A percentile compares a stretch with the other conserved stretches of the same genome.
phyloP scores from a whole-genome alignment of 1,139 yeast species.

The Yamadazyma triangularis region DNA sequence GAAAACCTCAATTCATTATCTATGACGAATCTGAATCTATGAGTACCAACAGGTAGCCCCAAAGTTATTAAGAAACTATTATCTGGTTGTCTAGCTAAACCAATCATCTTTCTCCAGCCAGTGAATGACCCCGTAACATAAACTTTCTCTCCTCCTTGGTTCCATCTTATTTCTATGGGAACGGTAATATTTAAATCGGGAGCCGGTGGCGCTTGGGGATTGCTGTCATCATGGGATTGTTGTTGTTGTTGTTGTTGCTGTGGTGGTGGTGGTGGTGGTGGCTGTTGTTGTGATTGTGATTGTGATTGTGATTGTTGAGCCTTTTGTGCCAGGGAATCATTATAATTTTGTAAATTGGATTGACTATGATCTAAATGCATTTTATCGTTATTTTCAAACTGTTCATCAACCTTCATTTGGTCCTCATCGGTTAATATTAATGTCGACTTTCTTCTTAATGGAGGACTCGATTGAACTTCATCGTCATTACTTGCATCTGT shows the following conservation, averaged over 20 bases:
- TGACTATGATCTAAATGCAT: slow-evolving; percentile 21
- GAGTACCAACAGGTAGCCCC: slow-evolving; percentile 47
- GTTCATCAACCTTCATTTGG: slow-evolving; percentile 28
- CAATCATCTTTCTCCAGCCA: slow-evolving; percentile 50
- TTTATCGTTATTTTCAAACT: slow-evolving; percentile 10
- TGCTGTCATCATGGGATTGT: slow-evolving; percentile 4
- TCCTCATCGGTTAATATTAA: slow-evolving; percentile 44
- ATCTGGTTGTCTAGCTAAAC: slow-evolving; percentile 47
- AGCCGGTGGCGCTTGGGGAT: slow-evolving; percentile 7
- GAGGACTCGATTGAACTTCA: slow-evolving; percentile 11
- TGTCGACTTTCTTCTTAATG: slow-evolving; percentile 37
- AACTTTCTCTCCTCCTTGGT: slow-evolving; percentile 89
- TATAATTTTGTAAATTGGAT: slow-evolving; percentile 6
- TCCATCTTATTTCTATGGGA: slow-evolving; percentile 86
- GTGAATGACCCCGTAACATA: slow-evolving; percentile 49
- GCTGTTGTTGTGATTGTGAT: neutral
- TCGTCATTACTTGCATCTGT: slow-evolving; percentile 8
- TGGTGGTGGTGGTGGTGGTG: slow-evolving; percentile 2
- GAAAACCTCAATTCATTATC: slow-evolving; percentile 46
- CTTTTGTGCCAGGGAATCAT: neutral
- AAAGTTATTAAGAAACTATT: slow-evolving; percentile 35
- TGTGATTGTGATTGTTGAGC: neutral
- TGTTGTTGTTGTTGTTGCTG: slow-evolving; percentile 13
- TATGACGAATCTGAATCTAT: slow-evolving; percentile 43
- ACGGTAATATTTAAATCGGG: slow-evolving; percentile 37